These are phyloP conservation scores for Microbotryum violaceum DNA, from an alignment of 1,284 basidiomycete genomes.

Conservation along the genomic window DNA sequence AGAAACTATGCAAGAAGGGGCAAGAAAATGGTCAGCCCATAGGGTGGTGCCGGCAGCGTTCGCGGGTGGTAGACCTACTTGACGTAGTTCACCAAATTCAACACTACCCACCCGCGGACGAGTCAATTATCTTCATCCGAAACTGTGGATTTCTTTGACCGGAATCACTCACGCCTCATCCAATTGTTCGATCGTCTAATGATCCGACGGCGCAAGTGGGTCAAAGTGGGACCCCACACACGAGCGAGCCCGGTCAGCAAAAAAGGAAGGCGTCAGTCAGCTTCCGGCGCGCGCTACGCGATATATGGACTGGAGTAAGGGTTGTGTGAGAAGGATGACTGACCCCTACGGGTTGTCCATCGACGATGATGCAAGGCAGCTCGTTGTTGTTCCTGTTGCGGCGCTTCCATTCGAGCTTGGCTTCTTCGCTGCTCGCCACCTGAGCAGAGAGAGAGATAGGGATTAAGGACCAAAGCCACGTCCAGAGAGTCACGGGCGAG, in stretches of 20 bases:
- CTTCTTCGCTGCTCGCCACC: constrained; percentile 25
- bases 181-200: constrained; percentile 16
- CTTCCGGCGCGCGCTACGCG: too few relatives aligned
- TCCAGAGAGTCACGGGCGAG: too few relatives aligned
- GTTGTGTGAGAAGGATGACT: not conserved
- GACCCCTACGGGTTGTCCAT: constrained; percentile 24
- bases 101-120: constrained; percentile 2
- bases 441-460: not conserved
- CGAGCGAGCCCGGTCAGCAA: too few relatives aligned
- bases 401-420: constrained; percentile 29
- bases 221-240: not conserved
- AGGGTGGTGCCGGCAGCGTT: too few relatives aligned
- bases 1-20: not conserved
- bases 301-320: not conserved
- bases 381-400: constrained; percentile 26
- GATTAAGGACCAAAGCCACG: not conserved
- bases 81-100: constrained; percentile 30
- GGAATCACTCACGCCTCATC: constrained; percentile 25
- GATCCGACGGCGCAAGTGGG: not conserved
- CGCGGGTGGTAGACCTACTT: not conserved
- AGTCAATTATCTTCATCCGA: too few relatives aligned
- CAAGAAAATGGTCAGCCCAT: too few relatives aligned
- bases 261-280: too few relatives aligned
- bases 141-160: too few relatives aligned
- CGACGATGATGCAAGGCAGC: constrained; percentile 27